A percentile compares a stretch with the other conserved stretches of the same genome.
Conservation (phyloP, 495 filamentous ascomycete genomes). For the Hypoxylon lenormandii region DNA sequence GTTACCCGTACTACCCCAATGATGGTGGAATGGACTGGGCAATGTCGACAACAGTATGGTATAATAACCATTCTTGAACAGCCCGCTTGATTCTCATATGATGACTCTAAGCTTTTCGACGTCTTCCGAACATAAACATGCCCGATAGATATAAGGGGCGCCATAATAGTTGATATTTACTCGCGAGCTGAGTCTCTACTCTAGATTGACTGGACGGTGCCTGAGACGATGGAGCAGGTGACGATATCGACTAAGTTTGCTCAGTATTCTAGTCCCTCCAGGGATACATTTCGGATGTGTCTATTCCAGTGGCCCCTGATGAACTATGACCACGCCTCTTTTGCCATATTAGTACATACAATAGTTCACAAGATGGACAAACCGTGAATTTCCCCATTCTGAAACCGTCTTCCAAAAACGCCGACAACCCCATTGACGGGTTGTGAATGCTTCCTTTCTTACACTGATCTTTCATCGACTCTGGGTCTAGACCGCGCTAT, state of each 20-base stretch:
- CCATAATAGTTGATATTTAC: conserved; percentile 15
- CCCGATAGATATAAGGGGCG: background rate
- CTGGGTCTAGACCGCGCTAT: background rate
- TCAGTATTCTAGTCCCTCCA: conserved; percentile 5
- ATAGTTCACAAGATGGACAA: conserved; percentile 38
- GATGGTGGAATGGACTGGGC: too few species aligned
- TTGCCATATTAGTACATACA: conserved; percentile 46
- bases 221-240: background rate
- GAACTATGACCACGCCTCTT: conserved; percentile 34
- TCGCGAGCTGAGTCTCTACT: conserved; percentile 25
- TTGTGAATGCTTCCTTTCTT: conserved; percentile 46
- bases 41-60: too few species aligned
- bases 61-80: too few species aligned
- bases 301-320: conserved; percentile 39
- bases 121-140: too few species aligned
- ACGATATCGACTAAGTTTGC: background rate
- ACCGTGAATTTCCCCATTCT: conserved; percentile 39
- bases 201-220: conserved; percentile 5
- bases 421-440: conserved; percentile 36
- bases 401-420: conserved; percentile 47
- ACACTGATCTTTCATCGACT: conserved; percentile 33
- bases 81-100: too few species aligned
- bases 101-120: too few species aligned
- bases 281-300: conserved; percentile 18
- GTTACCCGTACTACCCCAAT: too few species aligned